Evolutionary conservation across 257 asterid species (phyloP), one percentile per base, ranked within the genome.

Genomic region (Misopates orontium): DNA sequence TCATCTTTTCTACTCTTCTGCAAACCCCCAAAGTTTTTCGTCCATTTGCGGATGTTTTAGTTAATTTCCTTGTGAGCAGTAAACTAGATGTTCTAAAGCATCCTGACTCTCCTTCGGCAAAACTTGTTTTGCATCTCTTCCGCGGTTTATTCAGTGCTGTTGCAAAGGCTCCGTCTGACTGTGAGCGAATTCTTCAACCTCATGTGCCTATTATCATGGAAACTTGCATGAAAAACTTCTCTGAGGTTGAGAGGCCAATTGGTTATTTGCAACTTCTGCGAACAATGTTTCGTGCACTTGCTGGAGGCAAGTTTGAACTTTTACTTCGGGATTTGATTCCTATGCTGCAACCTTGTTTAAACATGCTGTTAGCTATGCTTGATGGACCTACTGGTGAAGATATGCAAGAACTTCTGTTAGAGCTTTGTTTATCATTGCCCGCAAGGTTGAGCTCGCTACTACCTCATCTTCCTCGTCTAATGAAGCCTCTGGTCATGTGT

Each of bases 41-140:
- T 68, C 97, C 99, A 45, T 90, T 90, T 74, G 95, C 99, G 56
- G 99, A 94, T 81, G 99, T 94, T 69, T 75, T 94, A 74, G 96
- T 94, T 76, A 94, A 94, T 82, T 90, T 82, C 72, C 99, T 94
- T 56, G 99, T 90, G 70, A 86, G 74, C 79, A 83, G 88, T 86
- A 94, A 90, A 83, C 97, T 94, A 67, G 99, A 94, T 79, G 95
- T 88, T 69, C 95, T 94, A 62, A 94, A 94, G 85, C 95, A 83
- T 79, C 96, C 99, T 0, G 97, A 94, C 86, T 86, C 97, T 58
- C 99, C 97, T 68, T 94, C 96, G n/a, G 96, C 99, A 39, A 88
- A 90, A 75, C 96, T 90, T 68, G 96, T 94, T 76, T 85, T 90
- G 91, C 96, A 94, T 80, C 99, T 94, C 70, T 94, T 90, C 80